Conservation (phyloP, 139 green algal species). For the Auxenochlorella pyrenoidosa region DNA sequence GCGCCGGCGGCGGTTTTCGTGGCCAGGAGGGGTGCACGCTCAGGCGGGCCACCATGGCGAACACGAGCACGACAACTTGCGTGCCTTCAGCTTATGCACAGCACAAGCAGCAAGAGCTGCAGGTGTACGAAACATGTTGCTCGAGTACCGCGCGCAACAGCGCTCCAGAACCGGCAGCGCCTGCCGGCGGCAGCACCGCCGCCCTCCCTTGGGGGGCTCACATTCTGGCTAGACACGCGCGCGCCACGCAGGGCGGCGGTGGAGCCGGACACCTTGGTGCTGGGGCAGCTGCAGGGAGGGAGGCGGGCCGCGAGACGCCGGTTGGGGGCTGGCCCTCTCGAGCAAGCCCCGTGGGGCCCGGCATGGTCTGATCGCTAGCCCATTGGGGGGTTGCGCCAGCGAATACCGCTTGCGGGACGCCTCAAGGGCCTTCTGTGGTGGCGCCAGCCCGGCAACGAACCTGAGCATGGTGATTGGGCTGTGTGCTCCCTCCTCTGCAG, state of each 20-base stretch:
- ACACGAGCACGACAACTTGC: too few species aligned
- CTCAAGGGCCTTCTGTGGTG: background rate
- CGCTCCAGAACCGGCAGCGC: background rate
- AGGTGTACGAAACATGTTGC: background rate
- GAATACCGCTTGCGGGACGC: background rate
- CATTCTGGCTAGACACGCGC: constrained; percentile 24
- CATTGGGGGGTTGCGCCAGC: background rate
- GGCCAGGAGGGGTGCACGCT: too few species aligned
- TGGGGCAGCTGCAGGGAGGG: constrained; percentile 34
- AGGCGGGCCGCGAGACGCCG: background rate
- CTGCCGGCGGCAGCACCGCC: background rate
- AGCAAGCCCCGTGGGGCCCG: background rate
- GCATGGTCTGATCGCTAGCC: background rate
- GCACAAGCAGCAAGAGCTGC: background rate
- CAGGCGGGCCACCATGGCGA: too few species aligned
- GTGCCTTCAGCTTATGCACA: background rate
- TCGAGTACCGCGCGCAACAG: background rate
- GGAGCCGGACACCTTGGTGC: constrained; percentile 30
- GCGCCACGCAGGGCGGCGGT: constrained; percentile 12
- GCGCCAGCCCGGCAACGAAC: background rate
- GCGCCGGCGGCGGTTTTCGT: background rate
- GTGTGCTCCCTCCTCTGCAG: background rate
- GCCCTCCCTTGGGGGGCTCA: background rate
- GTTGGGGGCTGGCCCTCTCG: background rate
- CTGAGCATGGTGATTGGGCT: background rate